phyloP scores from a whole-genome alignment of 2,329 filamentous ascomycete genomes.

The Exophiala sideris region DNA sequence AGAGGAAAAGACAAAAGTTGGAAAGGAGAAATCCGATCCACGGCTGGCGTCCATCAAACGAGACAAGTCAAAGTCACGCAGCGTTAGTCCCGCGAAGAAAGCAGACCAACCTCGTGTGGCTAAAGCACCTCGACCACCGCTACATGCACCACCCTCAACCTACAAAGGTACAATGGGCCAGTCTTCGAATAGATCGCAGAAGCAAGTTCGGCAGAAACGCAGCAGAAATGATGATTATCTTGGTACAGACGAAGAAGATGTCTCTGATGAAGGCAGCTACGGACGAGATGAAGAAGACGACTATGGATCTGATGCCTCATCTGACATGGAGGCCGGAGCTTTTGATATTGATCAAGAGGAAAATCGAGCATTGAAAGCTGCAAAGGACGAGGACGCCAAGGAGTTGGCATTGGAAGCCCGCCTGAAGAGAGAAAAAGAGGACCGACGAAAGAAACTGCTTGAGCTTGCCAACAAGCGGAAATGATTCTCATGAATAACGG shows the following conservation, averaged over 20 bases:
- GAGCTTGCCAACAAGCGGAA: slow-evolving; percentile 34
- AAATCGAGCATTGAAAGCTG: slow-evolving; percentile 37
- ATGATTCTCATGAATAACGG: slow-evolving; percentile 8
- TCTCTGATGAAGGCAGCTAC: slow-evolving; percentile 35
- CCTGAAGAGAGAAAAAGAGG: slow-evolving; percentile 46
- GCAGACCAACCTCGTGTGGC: slow-evolving; percentile 29
- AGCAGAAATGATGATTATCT: slow-evolving; percentile 39
- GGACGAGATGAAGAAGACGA: slow-evolving; percentile 40
- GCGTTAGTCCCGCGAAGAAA: slow-evolving; percentile 31
- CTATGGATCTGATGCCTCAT: slow-evolving; percentile 44
- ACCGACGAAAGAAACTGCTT: slow-evolving; percentile 42
- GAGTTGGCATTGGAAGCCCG: slow-evolving; percentile 42
- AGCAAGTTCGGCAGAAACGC: slow-evolving; percentile 30
- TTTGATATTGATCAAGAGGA: slow-evolving; percentile 48
- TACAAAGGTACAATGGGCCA: slow-evolving; percentile 45
- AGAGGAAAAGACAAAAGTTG: slow-evolving; percentile 44
- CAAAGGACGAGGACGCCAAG: slow-evolving; percentile 46
- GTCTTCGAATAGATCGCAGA: slow-evolving; percentile 31
- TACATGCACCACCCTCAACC: slow-evolving; percentile 25
- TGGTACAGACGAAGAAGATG: slow-evolving; percentile 48
- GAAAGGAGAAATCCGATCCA: slow-evolving; percentile 34
- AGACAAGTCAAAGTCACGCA: slow-evolving; percentile 17
- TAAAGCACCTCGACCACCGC: slow-evolving; percentile 20
- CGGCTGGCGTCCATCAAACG: slow-evolving; percentile 25
- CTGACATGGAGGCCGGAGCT: slow-evolving; percentile 51